Percentiles rank a stretch among this genome's conserved stretches.
phyloP scores from a whole-genome alignment of 306 rosid genomes.

The Casuarina glauca region DNA sequence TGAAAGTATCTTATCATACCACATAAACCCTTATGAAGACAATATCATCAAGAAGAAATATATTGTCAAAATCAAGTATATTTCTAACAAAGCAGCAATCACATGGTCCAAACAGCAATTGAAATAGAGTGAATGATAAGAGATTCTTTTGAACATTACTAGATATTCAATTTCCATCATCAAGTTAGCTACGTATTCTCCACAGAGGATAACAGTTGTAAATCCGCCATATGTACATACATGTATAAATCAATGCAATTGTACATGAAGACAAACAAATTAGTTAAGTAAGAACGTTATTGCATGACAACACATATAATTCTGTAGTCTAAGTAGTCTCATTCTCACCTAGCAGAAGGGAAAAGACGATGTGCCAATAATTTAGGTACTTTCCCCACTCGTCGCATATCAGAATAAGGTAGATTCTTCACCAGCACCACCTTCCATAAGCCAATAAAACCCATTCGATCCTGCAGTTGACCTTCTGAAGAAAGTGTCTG shows the following conservation, averaged over 20 bases:
- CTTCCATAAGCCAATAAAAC: constrained; percentile 94
- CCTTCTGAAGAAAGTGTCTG: constrained; percentile 74
- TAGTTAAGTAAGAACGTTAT: constrained; percentile 10
- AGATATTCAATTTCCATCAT: background rate
- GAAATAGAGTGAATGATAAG: background rate
- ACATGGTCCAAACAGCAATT: background rate
- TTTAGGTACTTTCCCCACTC: constrained; percentile 96
- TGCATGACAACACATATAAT: background rate
- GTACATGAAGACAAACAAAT: constrained; percentile 15
- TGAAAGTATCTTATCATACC: background rate
- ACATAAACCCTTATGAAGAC: background rate
- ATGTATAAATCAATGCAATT: background rate
- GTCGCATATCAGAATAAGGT: constrained; percentile 87
- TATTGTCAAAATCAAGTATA: background rate
- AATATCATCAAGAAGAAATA: background rate
- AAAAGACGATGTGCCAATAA: constrained; percentile 92
- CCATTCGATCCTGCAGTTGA: constrained; percentile 71
- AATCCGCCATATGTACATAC: background rate
- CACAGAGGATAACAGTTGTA: background rate
- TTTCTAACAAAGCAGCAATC: background rate
- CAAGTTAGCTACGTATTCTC: background rate
- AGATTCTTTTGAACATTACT: background rate
- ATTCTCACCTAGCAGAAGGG: constrained; percentile 88
- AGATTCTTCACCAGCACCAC: constrained; percentile 80
- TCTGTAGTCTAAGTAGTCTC: constrained; percentile 4